Evolutionary conservation across 2,329 filamentous ascomycete species (phyloP).

Genomic region (Aspergillus puulaauensis): DNA sequence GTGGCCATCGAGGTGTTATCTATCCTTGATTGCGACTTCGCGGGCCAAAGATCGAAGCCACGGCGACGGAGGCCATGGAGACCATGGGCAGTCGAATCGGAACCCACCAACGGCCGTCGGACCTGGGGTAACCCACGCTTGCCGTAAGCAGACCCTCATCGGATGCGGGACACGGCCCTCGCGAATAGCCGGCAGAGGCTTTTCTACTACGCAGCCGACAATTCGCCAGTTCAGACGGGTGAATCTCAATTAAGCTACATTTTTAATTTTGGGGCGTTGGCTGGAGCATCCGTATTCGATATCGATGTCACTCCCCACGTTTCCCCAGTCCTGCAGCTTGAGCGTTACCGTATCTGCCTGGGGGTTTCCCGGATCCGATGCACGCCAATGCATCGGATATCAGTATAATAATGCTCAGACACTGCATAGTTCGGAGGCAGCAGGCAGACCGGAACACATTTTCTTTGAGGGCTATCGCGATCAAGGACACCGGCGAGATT

Average conservation of each 20-base stretch:
- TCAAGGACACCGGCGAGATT: neutral
- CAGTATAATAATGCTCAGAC: neutral
- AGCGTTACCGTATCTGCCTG: neutral
- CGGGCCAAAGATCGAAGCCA: no score
- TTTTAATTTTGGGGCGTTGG: neutral
- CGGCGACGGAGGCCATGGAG: neutral
- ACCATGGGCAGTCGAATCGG: conserved; percentile 10
- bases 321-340: neutral
- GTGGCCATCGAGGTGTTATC: neutral
- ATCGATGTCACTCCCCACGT: neutral
- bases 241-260: neutral
- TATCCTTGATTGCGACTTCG: neutral
- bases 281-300: neutral
- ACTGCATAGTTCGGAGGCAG: neutral
- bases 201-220: neutral
- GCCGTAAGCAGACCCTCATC: conserved; percentile 7
- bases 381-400: neutral
- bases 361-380: neutral
- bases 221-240: neutral
- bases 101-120: conserved; percentile 10
- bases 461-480: neutral
- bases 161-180: conserved; percentile 1
- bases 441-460: neutral
- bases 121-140: conserved; percentile 12
- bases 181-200: neutral